A percentile compares a stretch with the other conserved stretches of the same genome.
Conservation (phyloP, 345 rosid genomes). For the Euphorbia pulcherrima region DNA sequence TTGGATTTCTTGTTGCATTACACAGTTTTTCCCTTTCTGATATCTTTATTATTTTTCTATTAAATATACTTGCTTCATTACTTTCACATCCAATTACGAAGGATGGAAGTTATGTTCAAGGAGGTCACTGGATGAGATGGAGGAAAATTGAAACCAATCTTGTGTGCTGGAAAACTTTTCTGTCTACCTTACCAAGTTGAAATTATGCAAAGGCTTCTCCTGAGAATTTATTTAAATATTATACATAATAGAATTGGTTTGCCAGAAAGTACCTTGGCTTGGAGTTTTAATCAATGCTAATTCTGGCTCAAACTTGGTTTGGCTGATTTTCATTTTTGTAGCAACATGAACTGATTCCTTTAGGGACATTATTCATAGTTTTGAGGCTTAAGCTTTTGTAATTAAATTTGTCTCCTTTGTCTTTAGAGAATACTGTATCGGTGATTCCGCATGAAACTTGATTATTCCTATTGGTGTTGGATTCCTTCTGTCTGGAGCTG, state of each 20-base stretch:
- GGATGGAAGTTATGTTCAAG: neutral
- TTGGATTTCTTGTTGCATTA: neutral
- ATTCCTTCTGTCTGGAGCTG: constrained; percentile 2
- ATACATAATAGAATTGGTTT: neutral
- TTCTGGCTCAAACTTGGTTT: neutral
- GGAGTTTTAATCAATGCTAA: neutral
- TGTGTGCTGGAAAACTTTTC: neutral
- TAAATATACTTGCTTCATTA: neutral
- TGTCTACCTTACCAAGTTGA: neutral
- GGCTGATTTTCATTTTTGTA: neutral
- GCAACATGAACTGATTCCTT: neutral
- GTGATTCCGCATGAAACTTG: neutral
- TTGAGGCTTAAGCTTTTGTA: neutral
- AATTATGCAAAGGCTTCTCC: neutral
- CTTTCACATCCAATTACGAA: neutral
- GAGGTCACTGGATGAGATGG: neutral
- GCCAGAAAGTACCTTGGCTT: neutral
- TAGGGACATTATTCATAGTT: neutral
- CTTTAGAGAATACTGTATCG: neutral
- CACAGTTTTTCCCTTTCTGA: neutral
- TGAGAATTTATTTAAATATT: neutral
- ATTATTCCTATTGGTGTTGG: neutral
- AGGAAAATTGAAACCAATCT: neutral
- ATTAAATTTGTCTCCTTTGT: neutral
- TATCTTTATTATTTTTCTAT: neutral